These are phyloP conservation scores for Ceratocystis smalleyi DNA, from an alignment of 2,329 filamentous ascomycete genomes.

Conservation along the genomic window DNA sequence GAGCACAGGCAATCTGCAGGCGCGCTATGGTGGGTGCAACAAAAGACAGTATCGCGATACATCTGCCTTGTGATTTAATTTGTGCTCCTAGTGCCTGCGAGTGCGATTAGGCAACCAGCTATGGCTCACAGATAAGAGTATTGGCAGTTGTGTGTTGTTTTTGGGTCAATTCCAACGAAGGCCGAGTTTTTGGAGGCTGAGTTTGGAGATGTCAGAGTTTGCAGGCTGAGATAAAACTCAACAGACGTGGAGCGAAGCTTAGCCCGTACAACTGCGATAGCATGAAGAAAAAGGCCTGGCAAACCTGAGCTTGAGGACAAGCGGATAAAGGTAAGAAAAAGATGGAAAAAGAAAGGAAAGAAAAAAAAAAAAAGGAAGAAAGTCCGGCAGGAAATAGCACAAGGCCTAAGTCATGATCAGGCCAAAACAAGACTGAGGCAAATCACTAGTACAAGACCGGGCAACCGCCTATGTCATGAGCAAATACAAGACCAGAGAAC, in stretches of 20 bases:
- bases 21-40: neutral
- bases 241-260: neutral
- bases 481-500: neutral
- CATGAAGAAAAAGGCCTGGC: neutral
- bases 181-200: neutral
- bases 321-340: neutral
- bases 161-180: too few species aligned
- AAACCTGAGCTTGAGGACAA: neutral
- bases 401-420: neutral
- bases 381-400: neutral
- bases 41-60: neutral
- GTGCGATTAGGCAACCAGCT: neutral
- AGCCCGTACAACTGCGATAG: neutral
- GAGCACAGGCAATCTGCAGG: neutral
- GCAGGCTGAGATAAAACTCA: neutral
- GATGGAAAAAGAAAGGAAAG: neutral
- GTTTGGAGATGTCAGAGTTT: neutral
- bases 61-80: neutral
- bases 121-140: neutral
- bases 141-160: neutral
- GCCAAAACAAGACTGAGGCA: neutral
- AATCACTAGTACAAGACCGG: slow-evolving; percentile 3
- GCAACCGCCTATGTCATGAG: neutral
- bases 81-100: neutral
- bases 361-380: neutral